Conservation (phyloP, 2,329 filamentous ascomycete species). For the Talaromyces funiculosus region DNA sequence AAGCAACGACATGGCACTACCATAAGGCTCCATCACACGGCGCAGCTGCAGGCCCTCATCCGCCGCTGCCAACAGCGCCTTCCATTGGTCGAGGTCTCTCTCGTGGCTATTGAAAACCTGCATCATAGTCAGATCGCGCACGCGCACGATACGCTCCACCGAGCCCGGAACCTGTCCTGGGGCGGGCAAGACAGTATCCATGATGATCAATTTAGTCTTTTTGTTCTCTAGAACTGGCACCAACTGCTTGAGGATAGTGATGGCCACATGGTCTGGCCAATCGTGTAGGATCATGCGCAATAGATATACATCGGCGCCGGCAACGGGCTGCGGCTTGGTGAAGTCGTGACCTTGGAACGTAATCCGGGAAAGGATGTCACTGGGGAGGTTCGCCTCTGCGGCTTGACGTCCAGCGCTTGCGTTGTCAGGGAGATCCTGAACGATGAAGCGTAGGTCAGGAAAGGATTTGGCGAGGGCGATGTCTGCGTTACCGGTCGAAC, state of each 20-base stretch:
- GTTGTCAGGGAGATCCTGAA: background rate
- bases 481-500: background rate
- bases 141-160: background rate
- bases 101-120: background rate
- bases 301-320: background rate
- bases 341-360: background rate
- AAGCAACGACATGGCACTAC: background rate
- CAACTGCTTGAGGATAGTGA: background rate
- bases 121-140: background rate
- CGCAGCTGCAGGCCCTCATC: background rate
- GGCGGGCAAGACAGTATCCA: background rate
- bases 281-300: background rate
- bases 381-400: background rate
- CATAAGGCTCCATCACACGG: background rate
- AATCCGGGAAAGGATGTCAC: background rate
- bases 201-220: background rate
- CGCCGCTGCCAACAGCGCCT: background rate
- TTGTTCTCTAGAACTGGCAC: background rate
- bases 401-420: background rate
- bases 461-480: background rate
- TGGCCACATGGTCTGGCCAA: background rate
- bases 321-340: background rate
- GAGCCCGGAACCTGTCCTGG: background rate
- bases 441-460: background rate
- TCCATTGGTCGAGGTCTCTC: background rate